Evolutionary conservation across 306 rosid species (phyloP).

Genomic region (Ochetophila trinervis): DNA sequence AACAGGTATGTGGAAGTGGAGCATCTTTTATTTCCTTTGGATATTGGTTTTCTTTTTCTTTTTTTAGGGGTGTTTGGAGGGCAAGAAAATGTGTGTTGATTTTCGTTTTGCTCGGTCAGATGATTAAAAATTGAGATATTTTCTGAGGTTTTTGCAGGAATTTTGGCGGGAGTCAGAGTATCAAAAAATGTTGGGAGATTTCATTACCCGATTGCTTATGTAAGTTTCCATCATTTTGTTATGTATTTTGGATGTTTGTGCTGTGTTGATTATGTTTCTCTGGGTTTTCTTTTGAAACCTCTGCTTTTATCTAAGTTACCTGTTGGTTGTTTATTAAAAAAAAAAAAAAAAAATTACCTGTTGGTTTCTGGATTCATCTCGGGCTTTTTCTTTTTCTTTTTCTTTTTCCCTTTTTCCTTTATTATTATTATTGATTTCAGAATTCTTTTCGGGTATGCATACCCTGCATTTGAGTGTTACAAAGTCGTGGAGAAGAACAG

Average conservation of each 20-base stretch:
- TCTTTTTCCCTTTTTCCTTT: neutral
- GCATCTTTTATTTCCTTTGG: neutral
- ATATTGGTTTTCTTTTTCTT: neutral
- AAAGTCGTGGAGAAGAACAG: slow-evolving; percentile 68
- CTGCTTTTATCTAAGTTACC: neutral
- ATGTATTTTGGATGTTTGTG: neutral
- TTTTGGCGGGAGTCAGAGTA: slow-evolving; percentile 19
- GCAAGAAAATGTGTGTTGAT: neutral
- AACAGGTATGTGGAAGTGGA: neutral
- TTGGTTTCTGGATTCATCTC: neutral
- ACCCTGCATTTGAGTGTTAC: slow-evolving; percentile 88
- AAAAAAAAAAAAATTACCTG: too few species aligned
- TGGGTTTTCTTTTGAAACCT: neutral
- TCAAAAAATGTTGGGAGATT: slow-evolving; percentile 70
- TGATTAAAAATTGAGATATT: neutral
- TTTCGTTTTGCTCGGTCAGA: neutral
- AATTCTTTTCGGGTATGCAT: slow-evolving; percentile 75
- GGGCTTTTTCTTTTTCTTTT: neutral
- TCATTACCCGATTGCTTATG: slow-evolving; percentile 71
- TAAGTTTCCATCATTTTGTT: slow-evolving; percentile 15
- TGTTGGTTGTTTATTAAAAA: too few species aligned
- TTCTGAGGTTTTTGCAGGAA: slow-evolving; percentile 24
- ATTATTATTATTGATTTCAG: slow-evolving; percentile 24
- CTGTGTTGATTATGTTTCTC: neutral
- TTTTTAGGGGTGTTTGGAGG: too few species aligned